Evolutionary conservation across 2,329 filamentous ascomycete genomes (phyloP).

Genomic region (Talaromyces islandicus): DNA sequence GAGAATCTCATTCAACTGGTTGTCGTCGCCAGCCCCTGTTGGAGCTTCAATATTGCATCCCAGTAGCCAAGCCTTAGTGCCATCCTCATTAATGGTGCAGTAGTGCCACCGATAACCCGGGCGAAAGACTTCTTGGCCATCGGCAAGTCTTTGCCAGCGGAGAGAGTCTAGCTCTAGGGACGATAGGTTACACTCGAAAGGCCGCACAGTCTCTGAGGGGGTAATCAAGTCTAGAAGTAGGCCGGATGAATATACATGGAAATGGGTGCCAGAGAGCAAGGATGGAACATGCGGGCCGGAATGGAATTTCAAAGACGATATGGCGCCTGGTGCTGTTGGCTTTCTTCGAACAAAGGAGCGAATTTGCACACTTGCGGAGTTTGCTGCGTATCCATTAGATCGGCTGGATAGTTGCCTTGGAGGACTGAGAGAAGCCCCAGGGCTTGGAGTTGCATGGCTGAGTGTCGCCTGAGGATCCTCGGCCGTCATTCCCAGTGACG

Average conservation of each 20-base stretch:
- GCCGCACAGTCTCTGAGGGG: slow-evolving; percentile 77
- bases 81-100: slow-evolving; percentile 90
- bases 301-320: slow-evolving; percentile 84
- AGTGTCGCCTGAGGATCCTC: slow-evolving; percentile 35
- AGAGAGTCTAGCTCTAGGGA: slow-evolving; percentile 80
- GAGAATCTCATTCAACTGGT: slow-evolving; percentile 90
- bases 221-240: slow-evolving; percentile 92
- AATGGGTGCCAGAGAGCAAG: slow-evolving; percentile 87
- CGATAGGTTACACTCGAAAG: slow-evolving; percentile 83
- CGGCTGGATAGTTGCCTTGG: slow-evolving; percentile 31
- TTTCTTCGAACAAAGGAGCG: slow-evolving; percentile 46
- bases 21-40: slow-evolving; percentile 68
- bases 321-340: slow-evolving; percentile 69
- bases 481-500: slow-evolving; percentile 70
- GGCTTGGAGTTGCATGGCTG: slow-evolving; percentile 31
- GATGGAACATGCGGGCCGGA: slow-evolving; percentile 80
- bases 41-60: slow-evolving; percentile 70
- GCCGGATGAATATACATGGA: slow-evolving; percentile 89
- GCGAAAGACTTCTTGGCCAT: slow-evolving; percentile 89
- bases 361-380: slow-evolving; percentile 57
- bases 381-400: slow-evolving; percentile 62
- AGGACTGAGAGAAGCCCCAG: slow-evolving; percentile 30
- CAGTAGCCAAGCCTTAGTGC: slow-evolving; percentile 94
- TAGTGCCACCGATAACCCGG: slow-evolving; percentile 96
- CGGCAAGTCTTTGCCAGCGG: slow-evolving; percentile 91